Percentiles rank a stretch among this genome's conserved stretches.
phyloP scores from a whole-genome alignment of 2,329 filamentous ascomycete genomes.

The Lasiodiplodia sp. region DNA sequence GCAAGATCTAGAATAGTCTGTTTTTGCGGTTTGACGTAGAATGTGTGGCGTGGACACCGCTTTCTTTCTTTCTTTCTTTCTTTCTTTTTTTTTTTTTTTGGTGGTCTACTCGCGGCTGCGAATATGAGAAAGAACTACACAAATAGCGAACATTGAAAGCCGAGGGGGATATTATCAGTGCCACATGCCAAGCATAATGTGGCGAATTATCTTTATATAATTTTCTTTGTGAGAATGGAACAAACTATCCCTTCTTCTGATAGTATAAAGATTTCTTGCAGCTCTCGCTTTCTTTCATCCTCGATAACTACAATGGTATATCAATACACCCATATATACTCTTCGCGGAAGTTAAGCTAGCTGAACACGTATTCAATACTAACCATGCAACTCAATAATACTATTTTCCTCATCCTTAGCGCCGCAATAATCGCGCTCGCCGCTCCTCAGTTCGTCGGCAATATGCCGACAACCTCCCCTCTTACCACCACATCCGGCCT shows the following conservation, averaged over 20 bases:
- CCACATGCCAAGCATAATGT: not conserved
- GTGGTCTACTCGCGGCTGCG: not conserved
- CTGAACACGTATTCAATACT: not conserved
- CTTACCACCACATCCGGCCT: not conserved
- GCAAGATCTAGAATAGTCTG: no score
- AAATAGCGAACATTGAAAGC: not conserved
- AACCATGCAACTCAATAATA: not conserved
- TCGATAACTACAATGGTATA: not conserved
- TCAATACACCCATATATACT: not conserved
- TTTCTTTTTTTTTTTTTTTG: no score
- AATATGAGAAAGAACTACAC: not conserved
- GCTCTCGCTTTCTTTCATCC: not conserved
- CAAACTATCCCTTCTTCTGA: not conserved
- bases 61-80: no score
- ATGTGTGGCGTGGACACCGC: no score
- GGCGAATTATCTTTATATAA: no score
- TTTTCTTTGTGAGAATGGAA: not conserved
- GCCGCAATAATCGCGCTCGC: not conserved
- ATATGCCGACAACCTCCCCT: not conserved
- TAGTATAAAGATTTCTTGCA: not conserved
- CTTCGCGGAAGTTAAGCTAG: not conserved
- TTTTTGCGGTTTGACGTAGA: no score
- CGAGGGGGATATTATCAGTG: not conserved
- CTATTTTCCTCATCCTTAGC: not conserved
- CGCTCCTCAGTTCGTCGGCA: not conserved